Evolutionary conservation across 352 stramenopile species (phyloP), one percentile per base, ranked within the genome.

Genomic region (Phytophthora crassamura): DNA sequence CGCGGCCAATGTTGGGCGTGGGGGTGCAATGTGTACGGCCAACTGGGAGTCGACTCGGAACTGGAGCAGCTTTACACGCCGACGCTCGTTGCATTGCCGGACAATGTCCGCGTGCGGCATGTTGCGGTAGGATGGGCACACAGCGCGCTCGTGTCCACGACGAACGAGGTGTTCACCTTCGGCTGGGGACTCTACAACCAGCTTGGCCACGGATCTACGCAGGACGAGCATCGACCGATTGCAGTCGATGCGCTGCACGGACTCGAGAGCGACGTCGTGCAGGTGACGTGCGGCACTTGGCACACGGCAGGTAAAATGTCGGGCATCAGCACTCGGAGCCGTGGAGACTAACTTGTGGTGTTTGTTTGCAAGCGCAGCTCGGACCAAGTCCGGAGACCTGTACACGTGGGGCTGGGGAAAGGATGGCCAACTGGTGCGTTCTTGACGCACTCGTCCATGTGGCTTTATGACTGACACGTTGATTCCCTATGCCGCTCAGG

Each of bases 131-230:
- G 85, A 0, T 86, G 70, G 62, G 74, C 72, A 0, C 84, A 95
- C 50, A 88, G 65, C 9, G 83, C 78, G 7, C 22, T 88, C 3
- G 62, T 91, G 34, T 64, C 74, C 12, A 57, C 28, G 0, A 55
- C 64, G 22, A 74, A 77, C 2, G 43, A 75, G 5, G 45, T 93
- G 16, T 75, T 80, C 50, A 93, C 84, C 1, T 91, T 88, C 51
- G 86, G 86, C 12, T 94, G 85, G 84, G 86, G 86, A 2, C 58
- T 91, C 9, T 94, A 94, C 53, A 85, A 91, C 45, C 86, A 94
- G 45, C 69, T 94, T 16, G 86, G 86, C 5, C 82, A 92, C 32
- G 81, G 83, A 4, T 59, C 40, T 1, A 80, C 83, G 4, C 64
- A 82, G 7, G 58, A 87, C 50, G 52, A 74, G 28, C 15, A 7